phyloP scores from a whole-genome alignment of 441 rosid genomes.

The Hura crepitans region DNA sequence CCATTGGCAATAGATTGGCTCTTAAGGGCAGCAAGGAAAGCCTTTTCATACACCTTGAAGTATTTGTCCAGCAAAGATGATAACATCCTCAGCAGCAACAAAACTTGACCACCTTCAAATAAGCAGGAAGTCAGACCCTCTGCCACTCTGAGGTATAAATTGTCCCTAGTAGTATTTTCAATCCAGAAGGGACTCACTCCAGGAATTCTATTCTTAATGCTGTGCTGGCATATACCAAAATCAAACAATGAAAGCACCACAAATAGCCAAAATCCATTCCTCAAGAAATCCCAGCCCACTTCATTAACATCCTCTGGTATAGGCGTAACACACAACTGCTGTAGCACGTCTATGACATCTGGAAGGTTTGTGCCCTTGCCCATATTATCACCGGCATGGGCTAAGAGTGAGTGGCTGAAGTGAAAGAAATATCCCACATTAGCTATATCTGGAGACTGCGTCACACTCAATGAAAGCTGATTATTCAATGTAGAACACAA shows the following conservation, averaged over 20 bases:
- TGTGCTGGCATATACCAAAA: constrained; percentile 56
- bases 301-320: constrained; percentile 48
- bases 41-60: constrained; percentile 57
- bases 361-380: constrained; percentile 40
- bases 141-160: constrained; percentile 47
- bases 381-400: constrained; percentile 41
- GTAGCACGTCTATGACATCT: constrained; percentile 49
- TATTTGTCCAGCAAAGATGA: constrained; percentile 63
- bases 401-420: constrained; percentile 56
- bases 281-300: constrained; percentile 85
- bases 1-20: constrained; percentile 40
- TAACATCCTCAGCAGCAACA: constrained; percentile 53
- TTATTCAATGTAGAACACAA: constrained; percentile 33
- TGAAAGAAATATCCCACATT: constrained; percentile 48
- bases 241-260: constrained; percentile 61
- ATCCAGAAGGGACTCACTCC: constrained; percentile 48
- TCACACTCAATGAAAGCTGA: constrained; percentile 43
- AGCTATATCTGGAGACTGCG: constrained; percentile 45
- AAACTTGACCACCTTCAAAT: constrained; percentile 51
- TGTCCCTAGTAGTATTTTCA: constrained; percentile 50
- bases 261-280: constrained; percentile 83
- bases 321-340: constrained; percentile 42
- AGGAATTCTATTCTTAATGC: constrained; percentile 46
- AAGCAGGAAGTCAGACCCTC: constrained; percentile 57
- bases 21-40: constrained; percentile 65